Evolutionary conservation across 2,329 filamentous ascomycete genomes (phyloP), one percentile per base, ranked within the genome.

Genomic region (Allantophomopsis lycopodina): DNA sequence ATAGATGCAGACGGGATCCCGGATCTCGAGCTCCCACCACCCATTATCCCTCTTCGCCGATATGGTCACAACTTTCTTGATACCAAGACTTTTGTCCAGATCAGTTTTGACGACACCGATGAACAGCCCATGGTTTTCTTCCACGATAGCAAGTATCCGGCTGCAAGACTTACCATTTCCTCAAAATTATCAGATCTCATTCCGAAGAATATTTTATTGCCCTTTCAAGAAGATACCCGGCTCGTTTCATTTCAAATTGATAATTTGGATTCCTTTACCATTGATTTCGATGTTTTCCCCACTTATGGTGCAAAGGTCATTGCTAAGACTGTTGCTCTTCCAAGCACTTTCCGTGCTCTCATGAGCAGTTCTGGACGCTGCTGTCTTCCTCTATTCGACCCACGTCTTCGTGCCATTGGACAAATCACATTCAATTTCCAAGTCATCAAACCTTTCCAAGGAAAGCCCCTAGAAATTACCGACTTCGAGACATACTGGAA

Each of bases 401-500:
- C 89, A 5, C 76, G 91, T 16, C 69, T 96, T 37, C 77, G 89
- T 35, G 83, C 87, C 7, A 95, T 98, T 52, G 91, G 91, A 5
- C 84, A 94, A 53, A 85, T 96, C 48, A 86, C 78, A 46, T 98
- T 98, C 65, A 83, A 84, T 47, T 94, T 86, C 40, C 88, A 96
- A 56, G 86, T 96, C 18, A 93, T 98, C 57, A 95, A 94, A 54
- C 91, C 91, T 0, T 98, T 96, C 63, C 77, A 79, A 46, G 89
- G 91, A 7, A 82, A 87, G 44, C 87, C 91, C 3, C 67, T 98
- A 16, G 91, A 98, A 59, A 95, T 98, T 44, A 94, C 91, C 1
- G 88, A 96, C 54, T 98, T 96, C 51, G 91, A 94, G 46, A 96
- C 91, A 0, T 98, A 98, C 60, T 98, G 91, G 91, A 98, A 96